Conservation (phyloP, 108 stramenopile genomes). For the Cyclostephanos tholiformis region DNA sequence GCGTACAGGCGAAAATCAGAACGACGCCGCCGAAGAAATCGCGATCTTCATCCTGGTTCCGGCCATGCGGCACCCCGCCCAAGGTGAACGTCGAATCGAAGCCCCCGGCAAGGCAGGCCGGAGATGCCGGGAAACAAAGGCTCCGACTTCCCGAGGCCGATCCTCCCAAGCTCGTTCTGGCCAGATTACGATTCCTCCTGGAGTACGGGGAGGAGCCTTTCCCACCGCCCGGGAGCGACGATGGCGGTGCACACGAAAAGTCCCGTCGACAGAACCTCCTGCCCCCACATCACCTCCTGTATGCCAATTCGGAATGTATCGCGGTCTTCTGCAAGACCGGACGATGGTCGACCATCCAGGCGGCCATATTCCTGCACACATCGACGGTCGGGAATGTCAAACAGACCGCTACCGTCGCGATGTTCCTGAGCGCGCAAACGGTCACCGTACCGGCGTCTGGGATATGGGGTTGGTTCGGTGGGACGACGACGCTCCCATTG, state of each 20-base stretch:
- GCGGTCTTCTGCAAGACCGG: constrained; percentile 73
- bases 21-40: neutral
- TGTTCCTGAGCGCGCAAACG: constrained; percentile 59
- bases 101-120: neutral
- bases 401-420: constrained; percentile 68
- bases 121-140: neutral
- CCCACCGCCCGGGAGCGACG: constrained; percentile 6
- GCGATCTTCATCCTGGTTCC: neutral
- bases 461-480: constrained; percentile 74
- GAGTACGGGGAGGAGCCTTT: constrained; percentile 40
- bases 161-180: constrained; percentile 52
- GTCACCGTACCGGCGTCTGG: constrained; percentile 77
- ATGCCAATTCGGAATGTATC: constrained; percentile 87
- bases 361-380: constrained; percentile 44
- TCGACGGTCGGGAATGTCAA: constrained; percentile 77
- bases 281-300: constrained; percentile 72
- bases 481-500: constrained; percentile 66
- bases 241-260: neutral
- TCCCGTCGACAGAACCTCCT: constrained; percentile 33
- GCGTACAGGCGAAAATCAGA: constrained; percentile 7
- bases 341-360: constrained; percentile 50
- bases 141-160: constrained; percentile 56
- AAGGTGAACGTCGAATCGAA: neutral
- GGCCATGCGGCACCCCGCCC: constrained; percentile 1
- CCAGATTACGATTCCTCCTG: constrained; percentile 59